Base-by-base conservation (phyloP, 2,329 filamentous ascomycete genomes). In the Colletotrichum gigasporum region DNA sequence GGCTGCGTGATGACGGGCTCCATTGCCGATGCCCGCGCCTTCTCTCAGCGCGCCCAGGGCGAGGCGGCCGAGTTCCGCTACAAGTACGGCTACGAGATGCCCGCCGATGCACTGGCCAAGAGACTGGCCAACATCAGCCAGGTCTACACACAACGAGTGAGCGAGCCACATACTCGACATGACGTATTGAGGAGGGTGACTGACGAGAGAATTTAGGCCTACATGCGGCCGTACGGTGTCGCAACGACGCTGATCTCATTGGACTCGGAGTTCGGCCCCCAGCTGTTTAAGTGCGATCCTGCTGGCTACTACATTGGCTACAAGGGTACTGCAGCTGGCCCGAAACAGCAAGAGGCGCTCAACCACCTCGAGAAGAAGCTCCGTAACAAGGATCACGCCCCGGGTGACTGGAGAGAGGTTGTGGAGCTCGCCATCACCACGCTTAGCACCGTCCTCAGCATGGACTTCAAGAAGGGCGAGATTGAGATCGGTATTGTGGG, bases 281-380 rank as follows among this genome's bases (percentile, higher is more conserved):
- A 97, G 80, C 87, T 99, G 69, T 98, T 93, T 91, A 99, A 98
- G 84, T 97, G 94, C 78, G 96, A 99, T 76, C 96, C 96, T 50
- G 96, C 96, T 61, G 96, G 96, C 65, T 99, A 99, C 85, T 98
- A 96, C 78, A 94, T 95, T 60, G 96, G 96, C 70, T 99, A 98
- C 90, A 98, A 98, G 85, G 96, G 93, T 70, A 98, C 96, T 47
- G 93, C 96, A 55, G 96, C 96, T 7, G 96, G 96, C 5, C 96
- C 96, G 57, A 99, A 99, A 84, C 95, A 97, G 79, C 96, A 99
- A 79, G 96, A 99, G 85, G 96, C 96, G 68, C 88, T 98, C 77
- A 99, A 99, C 81, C 94, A 97, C 79, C 86, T 99, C 63, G 96
- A 99, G 88, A 98, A 98, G 90, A 98, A 98, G 87, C 89, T 99